Conservation (phyloP, 352 stramenopile species). For the Phytophthora citricola region DNA sequence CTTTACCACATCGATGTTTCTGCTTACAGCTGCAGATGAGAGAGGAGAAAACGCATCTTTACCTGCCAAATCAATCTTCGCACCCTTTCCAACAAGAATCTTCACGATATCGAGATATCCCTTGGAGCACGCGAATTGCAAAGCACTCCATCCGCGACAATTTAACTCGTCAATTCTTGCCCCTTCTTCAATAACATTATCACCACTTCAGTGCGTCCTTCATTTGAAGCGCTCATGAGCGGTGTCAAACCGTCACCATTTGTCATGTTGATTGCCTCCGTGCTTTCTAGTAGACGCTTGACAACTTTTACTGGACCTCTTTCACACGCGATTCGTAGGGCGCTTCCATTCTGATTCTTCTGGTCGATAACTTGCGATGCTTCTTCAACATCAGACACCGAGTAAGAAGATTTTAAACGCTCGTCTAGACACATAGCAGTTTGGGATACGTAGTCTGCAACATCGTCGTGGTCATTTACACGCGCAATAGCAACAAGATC, state of each 20-base stretch:
- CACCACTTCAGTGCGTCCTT: slow-evolving; percentile 6
- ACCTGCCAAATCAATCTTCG: background rate
- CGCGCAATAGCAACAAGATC: no score
- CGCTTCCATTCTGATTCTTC: no score
- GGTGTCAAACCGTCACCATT: background rate
- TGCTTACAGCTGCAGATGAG: no score
- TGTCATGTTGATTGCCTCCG: background rate
- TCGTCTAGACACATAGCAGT: no score
- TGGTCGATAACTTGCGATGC: no score
- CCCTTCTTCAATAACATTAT: background rate
- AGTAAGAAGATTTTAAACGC: no score
- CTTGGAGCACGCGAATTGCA: background rate
- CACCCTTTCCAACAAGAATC: no score
- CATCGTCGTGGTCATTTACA: no score
- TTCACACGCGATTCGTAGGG: slow-evolving; percentile 10
- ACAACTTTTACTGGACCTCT: slow-evolving; percentile 2
- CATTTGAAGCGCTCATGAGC: background rate
- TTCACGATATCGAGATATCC: background rate
- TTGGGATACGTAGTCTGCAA: no score
- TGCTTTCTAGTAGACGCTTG: slow-evolving; percentile 2
- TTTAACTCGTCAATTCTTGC: background rate
- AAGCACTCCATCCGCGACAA: background rate
- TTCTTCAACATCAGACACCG: no score
- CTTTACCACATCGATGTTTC: no score
- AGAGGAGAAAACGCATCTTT: background rate